Percentiles rank a stretch among this genome's conserved stretches.
Conservation (phyloP, 345 rosid species). For the Barbarea vulgaris region DNA sequence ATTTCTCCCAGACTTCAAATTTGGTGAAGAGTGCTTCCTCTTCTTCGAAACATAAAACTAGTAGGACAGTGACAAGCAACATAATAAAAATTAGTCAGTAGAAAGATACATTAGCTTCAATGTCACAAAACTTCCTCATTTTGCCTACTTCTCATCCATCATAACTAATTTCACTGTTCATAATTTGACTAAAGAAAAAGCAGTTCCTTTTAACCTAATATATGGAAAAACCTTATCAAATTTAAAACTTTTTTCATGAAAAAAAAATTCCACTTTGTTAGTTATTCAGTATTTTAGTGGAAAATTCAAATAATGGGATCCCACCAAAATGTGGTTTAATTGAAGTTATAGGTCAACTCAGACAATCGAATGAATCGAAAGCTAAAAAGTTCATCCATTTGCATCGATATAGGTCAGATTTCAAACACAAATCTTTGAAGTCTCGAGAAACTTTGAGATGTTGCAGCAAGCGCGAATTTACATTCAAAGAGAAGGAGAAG, state of each 20-base stretch:
- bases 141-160: neutral
- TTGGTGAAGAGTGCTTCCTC: conserved; percentile 71
- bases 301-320: neutral
- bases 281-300: neutral
- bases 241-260: neutral
- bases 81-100: conserved; percentile 21
- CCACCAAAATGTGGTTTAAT: neutral
- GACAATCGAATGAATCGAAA: conserved; percentile 6
- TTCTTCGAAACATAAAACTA: conserved; percentile 82
- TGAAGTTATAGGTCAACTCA: conserved; percentile 18
- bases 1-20: conserved; percentile 54
- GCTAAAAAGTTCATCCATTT: conserved; percentile 23
- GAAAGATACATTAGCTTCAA: conserved; percentile 1
- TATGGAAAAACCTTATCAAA: neutral
- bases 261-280: neutral
- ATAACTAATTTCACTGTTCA: neutral
- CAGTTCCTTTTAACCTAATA: neutral
- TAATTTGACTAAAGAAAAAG: conserved; percentile 5
- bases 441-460: conserved; percentile 15
- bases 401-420: conserved; percentile 11
- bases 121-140: conserved; percentile 2
- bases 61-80: conserved; percentile 19
- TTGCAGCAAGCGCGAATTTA: conserved; percentile 10
- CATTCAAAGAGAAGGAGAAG: neutral
- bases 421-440: neutral